phyloP scores from a whole-genome alignment of 164 flowering plant species.

The Chimonanthus salicifolius region DNA sequence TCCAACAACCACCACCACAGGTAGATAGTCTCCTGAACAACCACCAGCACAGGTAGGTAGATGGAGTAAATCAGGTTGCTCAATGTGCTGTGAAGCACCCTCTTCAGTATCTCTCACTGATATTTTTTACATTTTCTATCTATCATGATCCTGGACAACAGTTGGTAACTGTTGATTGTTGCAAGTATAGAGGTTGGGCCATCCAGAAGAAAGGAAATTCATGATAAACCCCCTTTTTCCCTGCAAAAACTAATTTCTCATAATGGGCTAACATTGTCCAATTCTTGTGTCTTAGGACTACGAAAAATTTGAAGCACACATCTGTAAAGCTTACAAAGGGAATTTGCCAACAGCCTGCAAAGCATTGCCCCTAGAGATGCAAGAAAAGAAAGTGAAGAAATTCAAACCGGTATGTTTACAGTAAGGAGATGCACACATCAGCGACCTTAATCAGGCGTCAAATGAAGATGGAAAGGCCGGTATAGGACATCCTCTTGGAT shows the following conservation, averaged over 20 bases:
- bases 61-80: too few relatives aligned
- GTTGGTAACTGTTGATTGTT: too few relatives aligned
- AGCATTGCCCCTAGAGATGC: constrained; percentile 12
- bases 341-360: constrained; percentile 44
- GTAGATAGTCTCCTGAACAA: too few relatives aligned
- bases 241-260: background rate
- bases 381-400: constrained; percentile 13
- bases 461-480: constrained; percentile 11
- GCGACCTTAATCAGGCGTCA: constrained; percentile 17
- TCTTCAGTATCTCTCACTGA: too few relatives aligned
- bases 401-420: constrained; percentile 22
- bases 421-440: constrained; percentile 4
- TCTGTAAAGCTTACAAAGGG: constrained; percentile 86
- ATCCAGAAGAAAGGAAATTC: too few relatives aligned
- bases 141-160: too few relatives aligned
- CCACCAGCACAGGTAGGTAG: too few relatives aligned
- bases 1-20: too few relatives aligned
- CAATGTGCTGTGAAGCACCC: too few relatives aligned
- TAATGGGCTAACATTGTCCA: background rate
- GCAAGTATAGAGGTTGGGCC: too few relatives aligned
- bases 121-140: too few relatives aligned
- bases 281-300: constrained; percentile 50
- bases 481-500: background rate
- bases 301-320: constrained; percentile 40
- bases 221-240: too few relatives aligned